Base-by-base conservation (phyloP, 2,329 filamentous ascomycete genomes). In the Cladosporium sp. region DNA sequence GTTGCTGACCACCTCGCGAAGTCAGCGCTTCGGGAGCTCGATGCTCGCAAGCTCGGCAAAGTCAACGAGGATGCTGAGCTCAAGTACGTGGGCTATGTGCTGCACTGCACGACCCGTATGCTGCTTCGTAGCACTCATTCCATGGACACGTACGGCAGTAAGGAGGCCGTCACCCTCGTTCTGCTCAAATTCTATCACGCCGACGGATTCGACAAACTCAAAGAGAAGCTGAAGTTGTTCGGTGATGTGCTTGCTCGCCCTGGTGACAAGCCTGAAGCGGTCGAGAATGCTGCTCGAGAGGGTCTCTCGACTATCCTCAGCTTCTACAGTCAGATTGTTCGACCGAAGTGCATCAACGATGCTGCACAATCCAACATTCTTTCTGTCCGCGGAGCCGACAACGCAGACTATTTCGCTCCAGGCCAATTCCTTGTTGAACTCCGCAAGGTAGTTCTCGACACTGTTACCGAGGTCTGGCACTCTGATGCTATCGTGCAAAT, bases 401-500 rank as follows among this genome's bases (percentile, higher is more conserved):
- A 77, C 28, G 69, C 78, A 9, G 81, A 85, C 60, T 81, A 78
- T 61, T 88, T 87, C 66, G 73, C 77, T 9, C 78, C 83, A 11
- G 76, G 81, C 1, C 92, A 96, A 62, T 86, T 97, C 52, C 74
- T 96, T 11, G 83, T 97, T 5, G 92, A 97, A 67, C 72, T 97
- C 40, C 85, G 93, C 40, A 83, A 87, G 71, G 82, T 84, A 22
- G 82, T 96, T 22, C 73, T 96, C 11, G 88, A 90, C 0, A 81
- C 86, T 43, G 79, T 93, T 38, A 80, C 81, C 53, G 79, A 84
- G 43, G 79, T 97, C 28, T 98, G 93, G 95, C 84, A 89, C 59
- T 95, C 90, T 1, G 76, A 83, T 22, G 81, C 95, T 44, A 82
- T 93, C 14, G 89, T 95, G 61, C 91, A 89, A 62, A 82, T 89